Base-by-base conservation (phyloP, 495 filamentous ascomycete genomes). In the Aspergillus homomorphus region DNA sequence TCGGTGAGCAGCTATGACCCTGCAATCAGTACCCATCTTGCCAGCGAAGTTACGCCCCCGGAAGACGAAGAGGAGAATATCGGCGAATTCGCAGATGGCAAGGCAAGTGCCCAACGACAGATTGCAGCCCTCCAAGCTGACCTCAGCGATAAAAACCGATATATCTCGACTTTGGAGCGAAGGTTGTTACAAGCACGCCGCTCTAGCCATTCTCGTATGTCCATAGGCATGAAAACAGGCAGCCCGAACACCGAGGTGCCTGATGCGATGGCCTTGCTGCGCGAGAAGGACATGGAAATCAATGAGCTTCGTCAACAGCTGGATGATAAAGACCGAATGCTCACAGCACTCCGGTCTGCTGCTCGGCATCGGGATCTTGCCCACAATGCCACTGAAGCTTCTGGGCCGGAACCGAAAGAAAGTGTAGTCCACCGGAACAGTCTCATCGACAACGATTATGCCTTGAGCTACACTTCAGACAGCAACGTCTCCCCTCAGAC, bases 321-420 rank as follows among this genome's bases (percentile, higher is more conserved):
- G 2, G 94, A 98, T 63, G 95, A 98, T 74, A 97, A 98, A 66
- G 92, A 96, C 66, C 84, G 87, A 16, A 98, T 98, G 95, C 78
- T 98, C 24, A 76, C 86, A 16, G 94, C 94, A 0, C 79, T 98
- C 45, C 86, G 92, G n/a, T 92, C 81, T 51, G 91, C 92, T 8
- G 85, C 91, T 18, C 81, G 92, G 38, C 94, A 96, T 59, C 82
- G 94, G 26, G 94, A 98, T 48, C 80, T 87, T 19, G 92, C 93
- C n/a, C 90, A 87, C 44, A 61, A 79, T n/a, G 73, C 77, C 4
- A 66, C 71, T 21, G 78, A 83, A 43, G 61, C 73, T 6, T 67
- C 65, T 48, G 69, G 66, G 6, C 65, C 70, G 24, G 75, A 74
- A 9, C 52, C 65, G 41, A 68, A 70, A 53, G 62, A 65, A 72